Evolutionary conservation across 2,329 filamentous ascomycete species (phyloP).

Genomic region (Fusarium odoratissimum): DNA sequence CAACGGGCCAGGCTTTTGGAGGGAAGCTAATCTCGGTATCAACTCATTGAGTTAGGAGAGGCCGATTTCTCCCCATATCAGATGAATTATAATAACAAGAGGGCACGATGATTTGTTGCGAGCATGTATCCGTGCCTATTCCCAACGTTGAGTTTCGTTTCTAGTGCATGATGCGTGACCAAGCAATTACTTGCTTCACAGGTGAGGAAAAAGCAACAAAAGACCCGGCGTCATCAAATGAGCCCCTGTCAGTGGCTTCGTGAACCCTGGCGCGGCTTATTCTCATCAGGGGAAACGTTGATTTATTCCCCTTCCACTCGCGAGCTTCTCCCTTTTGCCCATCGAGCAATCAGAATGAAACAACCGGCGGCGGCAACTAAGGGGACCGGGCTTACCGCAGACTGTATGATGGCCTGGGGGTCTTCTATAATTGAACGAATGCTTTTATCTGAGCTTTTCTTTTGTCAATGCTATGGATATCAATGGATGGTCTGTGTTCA

Average conservation of each 20-base stretch:
- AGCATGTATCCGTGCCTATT: background rate
- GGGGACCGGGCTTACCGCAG: conserved; percentile 1
- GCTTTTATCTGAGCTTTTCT: conserved; percentile 16
- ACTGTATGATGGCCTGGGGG: background rate
- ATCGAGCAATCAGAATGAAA: conserved; percentile 44
- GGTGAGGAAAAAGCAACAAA: conserved; percentile 29
- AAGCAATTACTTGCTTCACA: conserved; percentile 6
- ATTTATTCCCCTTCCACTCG: conserved; percentile 24
- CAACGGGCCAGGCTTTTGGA: conserved; percentile 38
- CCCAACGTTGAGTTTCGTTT: background rate
- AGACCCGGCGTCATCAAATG: conserved; percentile 17
- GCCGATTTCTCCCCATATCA: conserved; percentile 24
- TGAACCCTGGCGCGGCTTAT: conserved; percentile 24
- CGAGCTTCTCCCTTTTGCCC: conserved; percentile 8
- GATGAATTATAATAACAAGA: conserved; percentile 12
- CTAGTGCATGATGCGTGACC: conserved; percentile 1
- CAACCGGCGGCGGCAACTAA: conserved; percentile 40
- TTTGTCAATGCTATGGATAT: conserved; percentile 4
- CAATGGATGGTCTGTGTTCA: conserved; percentile 3
- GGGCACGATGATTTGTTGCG: background rate
- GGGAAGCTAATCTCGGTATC: conserved; percentile 45
- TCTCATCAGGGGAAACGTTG: conserved; percentile 32
- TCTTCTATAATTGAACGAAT: background rate
- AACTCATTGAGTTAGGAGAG: conserved; percentile 38
- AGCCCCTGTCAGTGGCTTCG: conserved; percentile 20